These are phyloP conservation scores for Cladosporium sp. DNA, from an alignment of 2,329 filamentous ascomycete genomes.

Conservation along the genomic window DNA sequence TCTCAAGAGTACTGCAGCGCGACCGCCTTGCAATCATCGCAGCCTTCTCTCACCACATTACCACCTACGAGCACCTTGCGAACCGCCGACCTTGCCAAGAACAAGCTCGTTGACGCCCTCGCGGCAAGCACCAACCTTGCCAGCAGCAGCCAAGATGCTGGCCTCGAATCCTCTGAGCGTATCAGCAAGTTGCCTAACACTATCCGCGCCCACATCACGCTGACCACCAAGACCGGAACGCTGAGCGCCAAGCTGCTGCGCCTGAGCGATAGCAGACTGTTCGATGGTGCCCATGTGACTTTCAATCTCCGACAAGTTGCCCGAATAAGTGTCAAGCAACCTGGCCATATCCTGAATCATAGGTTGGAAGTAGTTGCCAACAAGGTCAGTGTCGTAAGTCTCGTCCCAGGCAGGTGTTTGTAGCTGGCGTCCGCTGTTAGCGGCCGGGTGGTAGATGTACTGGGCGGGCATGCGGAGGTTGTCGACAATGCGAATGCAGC, in stretches of 20 bases:
- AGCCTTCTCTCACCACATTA: background rate
- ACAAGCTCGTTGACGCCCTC: conserved; percentile 44
- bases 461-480: conserved; percentile 67
- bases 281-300: conserved; percentile 48
- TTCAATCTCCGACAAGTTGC: conserved; percentile 46
- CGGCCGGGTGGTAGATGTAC: conserved; percentile 48
- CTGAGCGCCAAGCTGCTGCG: conserved; percentile 36
- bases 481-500: conserved; percentile 69
- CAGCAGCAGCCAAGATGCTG: conserved; percentile 46
- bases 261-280: conserved; percentile 39
- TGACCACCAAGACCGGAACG: conserved; percentile 20
- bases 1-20: too few species aligned
- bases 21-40: too few species aligned
- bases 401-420: conserved; percentile 14
- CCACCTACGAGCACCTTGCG: conserved; percentile 1
- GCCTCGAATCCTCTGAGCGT: conserved; percentile 46
- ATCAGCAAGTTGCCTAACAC: conserved; percentile 42
- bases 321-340: conserved; percentile 38
- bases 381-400: conserved; percentile 42
- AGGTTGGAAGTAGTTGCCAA: conserved; percentile 42
- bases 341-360: conserved; percentile 37
- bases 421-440: conserved; percentile 17
- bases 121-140: conserved; percentile 43
- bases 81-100: background rate
- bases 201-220: conserved; percentile 29